Evolutionary conservation across 2,329 filamentous ascomycete genomes (phyloP).

Genomic region (Neofusicoccum parvum): DNA sequence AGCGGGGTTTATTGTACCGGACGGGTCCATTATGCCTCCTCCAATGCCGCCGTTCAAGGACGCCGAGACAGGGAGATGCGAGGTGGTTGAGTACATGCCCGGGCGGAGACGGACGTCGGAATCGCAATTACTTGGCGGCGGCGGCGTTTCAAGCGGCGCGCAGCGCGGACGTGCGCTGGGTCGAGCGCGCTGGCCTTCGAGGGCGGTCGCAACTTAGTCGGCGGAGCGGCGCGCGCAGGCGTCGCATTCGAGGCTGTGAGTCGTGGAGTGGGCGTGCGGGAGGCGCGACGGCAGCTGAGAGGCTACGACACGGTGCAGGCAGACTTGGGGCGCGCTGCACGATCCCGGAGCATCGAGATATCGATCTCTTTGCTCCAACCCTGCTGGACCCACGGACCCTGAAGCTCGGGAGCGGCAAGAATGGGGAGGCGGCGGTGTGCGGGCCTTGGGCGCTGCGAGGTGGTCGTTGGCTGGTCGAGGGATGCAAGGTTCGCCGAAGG

Average conservation of each 20-base stretch:
- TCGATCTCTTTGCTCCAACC: conserved; percentile 18
- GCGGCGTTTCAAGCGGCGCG: conserved; percentile 21
- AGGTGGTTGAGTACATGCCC: conserved; percentile 42
- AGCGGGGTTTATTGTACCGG: conserved; percentile 45
- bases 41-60: conserved; percentile 44
- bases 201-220: not conserved
- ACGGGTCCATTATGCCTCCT: conserved; percentile 43
- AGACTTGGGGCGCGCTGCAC: conserved; percentile 17
- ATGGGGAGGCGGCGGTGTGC: conserved; percentile 20
- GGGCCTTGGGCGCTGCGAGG: conserved; percentile 16
- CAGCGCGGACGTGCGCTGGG: conserved; percentile 11
- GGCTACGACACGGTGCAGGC: conserved; percentile 14
- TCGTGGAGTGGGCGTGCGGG: not conserved
- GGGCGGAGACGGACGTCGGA: conserved; percentile 14
- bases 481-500: conserved; percentile 22
- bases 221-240: not conserved
- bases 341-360: conserved; percentile 23
- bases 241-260: conserved; percentile 8
- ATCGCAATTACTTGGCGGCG: conserved; percentile 17
- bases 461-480: conserved; percentile 22
- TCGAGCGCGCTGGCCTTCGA: not conserved
- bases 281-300: conserved; percentile 18
- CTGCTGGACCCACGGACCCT: conserved; percentile 20
- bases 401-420: conserved; percentile 21
- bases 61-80: conserved; percentile 38